Evolutionary conservation across 177 flowering plant genomes (phyloP).

Genomic region (Vitis hybrid): DNA sequence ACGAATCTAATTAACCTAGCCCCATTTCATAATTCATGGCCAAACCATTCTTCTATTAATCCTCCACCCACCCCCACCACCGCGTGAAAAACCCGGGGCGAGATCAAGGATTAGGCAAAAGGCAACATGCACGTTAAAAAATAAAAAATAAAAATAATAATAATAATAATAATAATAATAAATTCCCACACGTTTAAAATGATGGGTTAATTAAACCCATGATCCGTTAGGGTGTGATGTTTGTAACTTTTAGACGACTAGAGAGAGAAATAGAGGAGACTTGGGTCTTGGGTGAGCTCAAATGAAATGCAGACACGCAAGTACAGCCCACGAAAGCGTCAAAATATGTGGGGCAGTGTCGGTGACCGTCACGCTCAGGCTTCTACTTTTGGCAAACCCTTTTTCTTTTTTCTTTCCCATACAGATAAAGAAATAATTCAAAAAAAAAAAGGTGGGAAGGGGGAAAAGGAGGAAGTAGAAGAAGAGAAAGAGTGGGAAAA

Average conservation of each 20-base stretch:
- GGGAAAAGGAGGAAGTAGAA: background rate
- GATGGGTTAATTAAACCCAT: background rate
- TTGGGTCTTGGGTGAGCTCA: background rate
- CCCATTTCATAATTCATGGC: no score
- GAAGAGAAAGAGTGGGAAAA: background rate
- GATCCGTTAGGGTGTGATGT: no score
- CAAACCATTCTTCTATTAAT: no score
- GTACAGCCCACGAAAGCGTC: background rate
- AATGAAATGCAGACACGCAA: slow-evolving; percentile 10
- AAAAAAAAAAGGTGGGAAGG: no score
- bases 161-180: no score
- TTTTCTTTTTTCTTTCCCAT: slow-evolving; percentile 1
- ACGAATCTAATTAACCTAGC: no score
- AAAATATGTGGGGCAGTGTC: background rate
- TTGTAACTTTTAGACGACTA: background rate
- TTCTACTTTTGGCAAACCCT: slow-evolving; percentile 10
- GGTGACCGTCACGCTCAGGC: slow-evolving; percentile 9
- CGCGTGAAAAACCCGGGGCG: background rate
- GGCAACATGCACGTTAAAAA: background rate
- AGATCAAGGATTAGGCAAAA: background rate
- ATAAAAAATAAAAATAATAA: background rate
- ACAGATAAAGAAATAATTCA: background rate
- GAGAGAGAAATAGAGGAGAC: background rate
- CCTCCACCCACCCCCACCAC: no score
- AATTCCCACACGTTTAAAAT: slow-evolving; percentile 3